Base-by-base conservation (phyloP, 2,329 filamentous ascomycete genomes). In the Simplicillium sp. region DNA sequence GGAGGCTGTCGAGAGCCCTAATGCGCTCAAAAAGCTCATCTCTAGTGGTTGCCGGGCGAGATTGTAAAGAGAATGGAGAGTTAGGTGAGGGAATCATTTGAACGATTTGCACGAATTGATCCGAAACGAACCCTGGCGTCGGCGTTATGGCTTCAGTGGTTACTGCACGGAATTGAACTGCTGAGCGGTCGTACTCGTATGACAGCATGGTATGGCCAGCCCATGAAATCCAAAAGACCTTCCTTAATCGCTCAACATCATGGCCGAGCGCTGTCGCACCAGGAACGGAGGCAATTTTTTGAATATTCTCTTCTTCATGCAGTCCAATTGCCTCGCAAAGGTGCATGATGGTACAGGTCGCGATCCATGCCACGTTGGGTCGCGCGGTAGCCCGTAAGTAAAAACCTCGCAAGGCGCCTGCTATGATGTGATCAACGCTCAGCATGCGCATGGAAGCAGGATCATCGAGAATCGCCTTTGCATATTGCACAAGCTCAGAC, bases 301-400 rank as follows among this genome's bases (percentile, higher is more conserved):
- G 35, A 29, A 52, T 51, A 11, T 50, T 52, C 8, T 48, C 49
- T 17, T 51, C 48, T 18, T 48, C 37, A 37, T 52, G 49, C 36
- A 51, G 42, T 16, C 50, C 50, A 28, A 50, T 37, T 2, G 48
- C 50, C 39, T 52, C 50, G 25, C 33, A 40, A 3, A 52, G 42
- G 37, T 52, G 50, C 50, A 52, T 45, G 6, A 29, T n/a, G 1
- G 47, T 50, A 38, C 50, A 52, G 12, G 50, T 49, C 13, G 48
- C 49, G 17, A 52, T 44, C 50, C 50, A 51, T 25, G 50, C 48
- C 37, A 44, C 50, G 44, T 46, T 51, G 20, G 50, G 50, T 3
- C 48, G 44, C 11, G 37, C 46, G 17, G 50, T 52, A 25, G 46
- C 46, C 29, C 50, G 47, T 33, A 52, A 42, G 37, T 51, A 52